phyloP scores from a whole-genome alignment of 2,329 filamentous ascomycete genomes.

The Endoconidiophora polonica region DNA sequence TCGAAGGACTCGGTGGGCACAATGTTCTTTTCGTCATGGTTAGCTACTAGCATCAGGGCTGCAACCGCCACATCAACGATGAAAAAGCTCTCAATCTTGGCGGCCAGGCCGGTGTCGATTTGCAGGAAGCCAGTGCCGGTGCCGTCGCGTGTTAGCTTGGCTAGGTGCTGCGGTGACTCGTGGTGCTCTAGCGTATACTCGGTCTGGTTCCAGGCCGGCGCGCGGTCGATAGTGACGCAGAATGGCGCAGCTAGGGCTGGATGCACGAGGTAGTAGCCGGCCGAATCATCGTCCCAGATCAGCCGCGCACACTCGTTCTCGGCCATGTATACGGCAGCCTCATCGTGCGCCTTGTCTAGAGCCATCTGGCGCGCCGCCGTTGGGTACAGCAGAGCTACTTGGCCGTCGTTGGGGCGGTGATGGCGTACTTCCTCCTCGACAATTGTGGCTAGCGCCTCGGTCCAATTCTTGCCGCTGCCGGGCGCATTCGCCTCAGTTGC shows the following conservation, averaged over 20 bases:
- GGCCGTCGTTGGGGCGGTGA: constrained; percentile 40
- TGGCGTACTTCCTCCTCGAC: constrained; percentile 38
- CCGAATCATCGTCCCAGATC: constrained; percentile 50
- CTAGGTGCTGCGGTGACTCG: constrained; percentile 43
- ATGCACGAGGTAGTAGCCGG: constrained; percentile 45
- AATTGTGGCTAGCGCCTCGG: constrained; percentile 40
- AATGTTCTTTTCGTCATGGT: constrained; percentile 35
- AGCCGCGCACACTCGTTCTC: constrained; percentile 54
- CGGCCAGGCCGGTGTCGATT: constrained; percentile 42
- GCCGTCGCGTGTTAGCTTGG: constrained; percentile 42
- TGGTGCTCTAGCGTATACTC: constrained; percentile 51
- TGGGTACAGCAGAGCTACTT: constrained; percentile 54
- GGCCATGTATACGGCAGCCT: constrained; percentile 42
- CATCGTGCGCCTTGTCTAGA: constrained; percentile 33
- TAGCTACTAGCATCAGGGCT: constrained; percentile 42
- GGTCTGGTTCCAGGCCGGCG: constrained; percentile 40
- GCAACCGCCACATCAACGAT: constrained; percentile 45
- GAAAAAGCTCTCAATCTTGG: constrained; percentile 43
- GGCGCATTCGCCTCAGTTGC: constrained; percentile 16
- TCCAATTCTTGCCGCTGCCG: constrained; percentile 31
- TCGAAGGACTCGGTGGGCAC: constrained; percentile 22
- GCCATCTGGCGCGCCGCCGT: constrained; percentile 45
- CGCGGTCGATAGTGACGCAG: constrained; percentile 40
- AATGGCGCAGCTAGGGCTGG: constrained; percentile 47
- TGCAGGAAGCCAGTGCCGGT: constrained; percentile 43